phyloP scores from a whole-genome alignment of 108 stramenopile species.

The Aureococcus anophagefferens region DNA sequence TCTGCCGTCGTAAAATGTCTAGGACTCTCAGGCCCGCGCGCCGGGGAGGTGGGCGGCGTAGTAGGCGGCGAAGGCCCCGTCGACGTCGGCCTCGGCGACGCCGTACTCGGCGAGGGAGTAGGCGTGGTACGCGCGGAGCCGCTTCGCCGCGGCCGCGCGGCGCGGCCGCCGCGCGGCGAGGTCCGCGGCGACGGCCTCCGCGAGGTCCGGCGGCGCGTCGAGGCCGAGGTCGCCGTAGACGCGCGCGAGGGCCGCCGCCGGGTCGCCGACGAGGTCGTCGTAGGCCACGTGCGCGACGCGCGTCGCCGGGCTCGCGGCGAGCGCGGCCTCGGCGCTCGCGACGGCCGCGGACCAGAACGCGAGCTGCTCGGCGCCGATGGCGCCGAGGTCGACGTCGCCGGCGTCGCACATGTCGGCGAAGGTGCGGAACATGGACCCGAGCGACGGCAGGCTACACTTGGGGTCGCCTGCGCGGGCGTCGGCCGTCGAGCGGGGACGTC shows the following conservation, averaged over 20 bases:
- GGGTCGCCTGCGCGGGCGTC: too few relatives aligned
- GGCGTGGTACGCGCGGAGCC: too few relatives aligned
- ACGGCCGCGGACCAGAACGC: neutral
- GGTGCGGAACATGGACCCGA: neutral
- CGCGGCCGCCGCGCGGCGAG: neutral
- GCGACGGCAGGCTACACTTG: neutral
- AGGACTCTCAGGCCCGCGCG: too few relatives aligned
- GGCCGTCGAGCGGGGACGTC: too few relatives aligned
- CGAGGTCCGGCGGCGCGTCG: neutral
- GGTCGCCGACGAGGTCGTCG: slow-evolving; percentile 6
- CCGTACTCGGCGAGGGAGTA: too few relatives aligned
- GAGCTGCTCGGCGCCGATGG: neutral
- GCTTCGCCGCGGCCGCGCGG: too few relatives aligned
- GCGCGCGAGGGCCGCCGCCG: neutral
- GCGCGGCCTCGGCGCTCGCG: neutral
- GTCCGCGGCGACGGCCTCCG: neutral
- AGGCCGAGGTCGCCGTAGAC: slow-evolving; percentile 1
- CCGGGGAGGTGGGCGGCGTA: too few relatives aligned
- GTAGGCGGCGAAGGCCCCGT: too few relatives aligned
- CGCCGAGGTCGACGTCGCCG: neutral
- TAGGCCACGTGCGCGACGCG: slow-evolving; percentile 9
- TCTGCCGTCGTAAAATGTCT: too few relatives aligned
- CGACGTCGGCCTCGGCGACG: too few relatives aligned
- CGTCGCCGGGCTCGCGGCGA: neutral
- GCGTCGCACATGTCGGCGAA: neutral